A percentile compares a stretch with the other conserved stretches of the same genome.
Conservation (phyloP, 2,329 filamentous ascomycete genomes). For the Xylariales sp. region DNA sequence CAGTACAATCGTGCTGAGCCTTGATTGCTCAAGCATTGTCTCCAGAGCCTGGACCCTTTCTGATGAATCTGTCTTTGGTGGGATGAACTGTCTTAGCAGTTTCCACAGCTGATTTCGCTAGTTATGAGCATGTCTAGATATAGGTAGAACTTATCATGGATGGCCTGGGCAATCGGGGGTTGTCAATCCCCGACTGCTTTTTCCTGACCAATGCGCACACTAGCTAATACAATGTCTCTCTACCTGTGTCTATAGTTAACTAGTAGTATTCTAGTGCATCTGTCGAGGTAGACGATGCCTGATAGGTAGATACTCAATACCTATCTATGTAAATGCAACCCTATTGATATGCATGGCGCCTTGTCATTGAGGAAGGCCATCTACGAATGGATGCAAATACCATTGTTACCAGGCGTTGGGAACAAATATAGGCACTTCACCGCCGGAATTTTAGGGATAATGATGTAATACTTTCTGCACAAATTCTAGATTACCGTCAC, state of each 20-base stretch:
- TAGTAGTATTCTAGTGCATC: no score
- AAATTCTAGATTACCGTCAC: no score
- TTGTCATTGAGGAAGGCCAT: background rate
- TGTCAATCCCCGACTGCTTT: conserved; percentile 17
- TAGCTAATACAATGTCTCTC: conserved; percentile 3
- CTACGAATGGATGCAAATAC: background rate
- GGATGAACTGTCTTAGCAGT: conserved; percentile 35
- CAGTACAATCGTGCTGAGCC: conserved; percentile 19
- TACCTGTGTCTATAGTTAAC: no score
- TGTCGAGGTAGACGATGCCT: no score
- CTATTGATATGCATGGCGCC: background rate
- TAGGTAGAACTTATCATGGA: background rate
- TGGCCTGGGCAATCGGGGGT: conserved; percentile 5
- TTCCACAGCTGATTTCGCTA: conserved; percentile 31
- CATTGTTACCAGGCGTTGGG: conserved; percentile 19
- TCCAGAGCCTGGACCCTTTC: conserved; percentile 7
- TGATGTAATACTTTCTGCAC: background rate
- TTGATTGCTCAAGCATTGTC: conserved; percentile 14
- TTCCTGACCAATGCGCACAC: background rate
- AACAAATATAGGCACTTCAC: conserved; percentile 43
- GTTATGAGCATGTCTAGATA: conserved; percentile 12
- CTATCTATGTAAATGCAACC: background rate
- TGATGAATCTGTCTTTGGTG: conserved; percentile 27
- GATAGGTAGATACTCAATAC: background rate
- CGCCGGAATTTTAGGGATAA: conserved; percentile 35